Evolutionary conservation across 2,329 filamentous ascomycete species (phyloP), one percentile per base, ranked within the genome.

Genomic region (Alternaria brassicicola): DNA sequence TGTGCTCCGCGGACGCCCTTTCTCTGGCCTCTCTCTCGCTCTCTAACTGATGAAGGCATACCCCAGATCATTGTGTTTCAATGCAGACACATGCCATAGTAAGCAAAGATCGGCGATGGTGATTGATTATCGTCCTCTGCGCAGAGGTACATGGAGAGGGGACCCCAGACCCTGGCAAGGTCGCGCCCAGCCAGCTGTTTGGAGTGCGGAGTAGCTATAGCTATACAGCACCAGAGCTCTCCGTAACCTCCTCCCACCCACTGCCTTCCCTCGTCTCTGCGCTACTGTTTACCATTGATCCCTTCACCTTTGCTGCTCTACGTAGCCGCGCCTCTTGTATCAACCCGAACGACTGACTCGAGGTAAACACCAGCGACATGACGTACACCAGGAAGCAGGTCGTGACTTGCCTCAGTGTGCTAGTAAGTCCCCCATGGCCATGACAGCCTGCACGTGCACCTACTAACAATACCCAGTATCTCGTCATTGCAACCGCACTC

Each of bases 401-500:
- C 36, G 68, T 79, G 35, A 78, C 76, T 33, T 73, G 71, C 57
- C 42, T 78, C 47, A 79, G 77, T 58, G 69, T 78, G 26, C 52
- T 78, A 19, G 77, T 78, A 64, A 61, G 72, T 59, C 41, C 25
- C 17, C n/a, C 39, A 17, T 4, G 7, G 10, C 5, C 10, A 23
- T 23, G 30, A 13, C 31, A 33, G 28, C 10, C 10, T n/a, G 30
- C 43, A 35, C 43, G 43, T 35, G 43, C 43, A 0, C 19, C 17
- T 36, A 48, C 28, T 58, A 52, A 60, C 46, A 39, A 48, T 9
- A 23, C n/a, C 33, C 55, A 81, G 79, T 81, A 79, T 61, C 77
- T 82, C 50, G 59, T 78, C 56, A 59, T 73, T 48, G 71, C 78
- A 53, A 79, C 78, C 8, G 71, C 71, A 13, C 65, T 82, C 42